phyloP scores from a whole-genome alignment of 495 filamentous ascomycete genomes.

The Aspergillus haitiensis region DNA sequence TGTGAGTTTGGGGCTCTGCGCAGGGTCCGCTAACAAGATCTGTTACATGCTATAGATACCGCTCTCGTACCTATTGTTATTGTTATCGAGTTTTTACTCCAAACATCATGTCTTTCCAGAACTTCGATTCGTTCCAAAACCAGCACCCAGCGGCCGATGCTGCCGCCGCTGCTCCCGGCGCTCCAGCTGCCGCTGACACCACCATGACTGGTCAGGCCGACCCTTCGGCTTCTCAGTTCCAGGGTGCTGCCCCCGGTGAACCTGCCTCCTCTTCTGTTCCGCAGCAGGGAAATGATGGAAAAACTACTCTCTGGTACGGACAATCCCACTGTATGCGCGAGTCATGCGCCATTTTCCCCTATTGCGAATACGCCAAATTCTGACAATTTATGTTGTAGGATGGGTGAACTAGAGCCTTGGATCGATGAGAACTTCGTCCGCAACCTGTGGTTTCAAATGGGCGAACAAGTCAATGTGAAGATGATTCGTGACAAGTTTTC shows the following conservation, averaged over 20 bases:
- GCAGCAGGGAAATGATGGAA: constrained; percentile 61
- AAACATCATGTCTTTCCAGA: constrained; percentile 57
- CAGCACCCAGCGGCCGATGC: constrained; percentile 54
- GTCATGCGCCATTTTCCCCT: neutral
- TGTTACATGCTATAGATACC: constrained; percentile 17
- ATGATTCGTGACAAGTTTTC: constrained; percentile 99
- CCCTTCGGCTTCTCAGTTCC: constrained; percentile 55
- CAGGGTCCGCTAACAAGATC: constrained; percentile 3
- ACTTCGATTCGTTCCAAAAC: constrained; percentile 58
- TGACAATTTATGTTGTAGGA: constrained; percentile 56
- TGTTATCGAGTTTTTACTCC: constrained; percentile 30
- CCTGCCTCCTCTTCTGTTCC: constrained; percentile 52
- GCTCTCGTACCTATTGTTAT: constrained; percentile 24
- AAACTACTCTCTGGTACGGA: constrained; percentile 80
- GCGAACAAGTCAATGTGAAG: constrained; percentile 95
- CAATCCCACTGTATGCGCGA: neutral
- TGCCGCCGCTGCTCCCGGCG: constrained; percentile 54
- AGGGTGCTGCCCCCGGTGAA: constrained; percentile 53
- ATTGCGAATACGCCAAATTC: neutral
- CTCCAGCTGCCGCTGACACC: constrained; percentile 52
- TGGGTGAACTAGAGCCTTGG: constrained; percentile 99
- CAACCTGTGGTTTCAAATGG: constrained; percentile 86
- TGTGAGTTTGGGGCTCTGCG: neutral
- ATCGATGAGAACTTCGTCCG: constrained; percentile 99
- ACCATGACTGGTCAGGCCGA: constrained; percentile 57